Evolutionary conservation across 2,329 filamentous ascomycete genomes (phyloP), one percentile per base, ranked within the genome.

Genomic region (Aureobasidium sp.): DNA sequence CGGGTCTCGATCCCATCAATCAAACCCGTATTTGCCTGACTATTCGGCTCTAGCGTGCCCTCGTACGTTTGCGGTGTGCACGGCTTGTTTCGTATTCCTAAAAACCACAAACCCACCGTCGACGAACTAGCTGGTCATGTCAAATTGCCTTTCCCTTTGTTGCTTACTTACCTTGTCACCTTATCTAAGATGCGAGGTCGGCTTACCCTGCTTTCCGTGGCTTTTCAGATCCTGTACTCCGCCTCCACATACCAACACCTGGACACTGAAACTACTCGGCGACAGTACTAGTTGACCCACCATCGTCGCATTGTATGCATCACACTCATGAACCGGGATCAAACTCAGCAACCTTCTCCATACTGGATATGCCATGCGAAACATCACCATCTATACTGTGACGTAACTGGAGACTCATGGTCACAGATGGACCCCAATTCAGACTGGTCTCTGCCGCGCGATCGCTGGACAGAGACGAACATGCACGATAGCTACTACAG

Each of bases 131-230:
- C 17, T 49, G 33, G 23, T 49, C 43, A 31, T 38, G 38, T 58
- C 55, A 58, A 57, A 25, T 57, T 57, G 53, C 53, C 40, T 43
- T 55, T 43, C n/a, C 15, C 27, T 49, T n/a, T 49, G 43, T 58
- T 47, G 33, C 40, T 58, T 58, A 43, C 55, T 58, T 35, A 57
- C 54, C 54, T 31, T 40, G 55, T 58, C 33, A 29, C 33, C 55
- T 58, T 46, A 57, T 57, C 53, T 57, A 57, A 57, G 53, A 57
- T 57, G 53, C 53, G 27, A 57, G 53, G 29, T 57, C 23, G 53
- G 53, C 53, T 57, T 46, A 46, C 40, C 19, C 55, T 58, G 55
- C 31, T 58, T 42, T 10, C 55, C 25, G 37, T 49, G 55, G 42
- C 43, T 43, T 58, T 35, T 33, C 29, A 33, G 43, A 58, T 40